Percentiles rank a stretch among this genome's conserved stretches.
Conservation (phyloP, 2,329 filamentous ascomycete species). For the Claviceps arundinis region DNA sequence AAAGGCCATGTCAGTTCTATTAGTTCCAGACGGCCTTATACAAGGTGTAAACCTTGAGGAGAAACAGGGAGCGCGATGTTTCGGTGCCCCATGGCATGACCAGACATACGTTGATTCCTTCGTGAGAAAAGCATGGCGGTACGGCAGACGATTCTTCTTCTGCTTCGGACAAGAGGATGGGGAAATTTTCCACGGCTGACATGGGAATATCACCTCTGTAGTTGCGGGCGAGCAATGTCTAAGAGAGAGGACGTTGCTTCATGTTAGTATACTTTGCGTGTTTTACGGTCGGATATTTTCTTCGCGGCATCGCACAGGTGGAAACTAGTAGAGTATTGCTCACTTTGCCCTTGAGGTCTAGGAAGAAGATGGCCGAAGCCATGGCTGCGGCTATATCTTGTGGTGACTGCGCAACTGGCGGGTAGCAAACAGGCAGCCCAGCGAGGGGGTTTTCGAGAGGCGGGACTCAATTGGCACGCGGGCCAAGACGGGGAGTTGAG, state of each 20-base stretch:
- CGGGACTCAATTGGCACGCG: slow-evolving; percentile 14
- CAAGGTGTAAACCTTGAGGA: background rate
- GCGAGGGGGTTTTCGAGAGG: slow-evolving; percentile 1
- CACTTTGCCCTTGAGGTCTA: slow-evolving; percentile 99
- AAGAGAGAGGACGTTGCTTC: background rate
- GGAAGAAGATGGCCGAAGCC: slow-evolving; percentile 96
- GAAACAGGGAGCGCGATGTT: background rate
- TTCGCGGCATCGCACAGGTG: too few relatives aligned
- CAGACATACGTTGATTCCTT: slow-evolving; percentile 82
- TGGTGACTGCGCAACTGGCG: background rate
- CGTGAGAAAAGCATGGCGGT: slow-evolving; percentile 93
- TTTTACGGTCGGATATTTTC: background rate
- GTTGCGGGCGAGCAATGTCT: slow-evolving; percentile 97
- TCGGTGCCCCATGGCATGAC: background rate
- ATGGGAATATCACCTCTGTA: slow-evolving; percentile 98
- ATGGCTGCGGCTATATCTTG: slow-evolving; percentile 35
- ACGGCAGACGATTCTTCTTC: slow-evolving; percentile 98
- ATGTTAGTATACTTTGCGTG: background rate
- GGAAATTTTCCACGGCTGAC: slow-evolving; percentile 98
- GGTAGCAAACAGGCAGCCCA: background rate
- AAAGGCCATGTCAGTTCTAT: background rate
- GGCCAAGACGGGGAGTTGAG: slow-evolving; percentile 10
- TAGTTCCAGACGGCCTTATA: background rate
- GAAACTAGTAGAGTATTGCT: background rate
- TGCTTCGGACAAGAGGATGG: slow-evolving; percentile 86